Percentiles rank a stretch among this genome's conserved stretches.
These are phyloP conservation scores for Vitis hybrid DNA, from an alignment of 177 flowering plant species.

Conservation along the genomic window DNA sequence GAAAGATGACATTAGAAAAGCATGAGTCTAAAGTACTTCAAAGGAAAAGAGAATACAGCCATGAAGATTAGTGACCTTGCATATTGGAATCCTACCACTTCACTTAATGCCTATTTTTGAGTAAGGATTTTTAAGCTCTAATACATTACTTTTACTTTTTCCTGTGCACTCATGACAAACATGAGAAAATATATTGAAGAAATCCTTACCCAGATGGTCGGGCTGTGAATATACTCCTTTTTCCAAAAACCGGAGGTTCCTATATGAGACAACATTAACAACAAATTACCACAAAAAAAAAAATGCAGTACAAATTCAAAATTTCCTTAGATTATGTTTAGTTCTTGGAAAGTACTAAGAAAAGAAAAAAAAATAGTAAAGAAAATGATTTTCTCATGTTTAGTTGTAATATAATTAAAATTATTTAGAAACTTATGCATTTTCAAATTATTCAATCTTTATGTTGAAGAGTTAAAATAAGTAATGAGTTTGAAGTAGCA, in stretches of 20 bases:
- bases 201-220: slow-evolving; percentile 71
- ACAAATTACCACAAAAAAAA: neutral
- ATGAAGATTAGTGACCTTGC: neutral
- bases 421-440: no score
- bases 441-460: no score
- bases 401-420: no score
- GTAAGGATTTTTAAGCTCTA: neutral
- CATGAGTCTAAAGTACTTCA: neutral
- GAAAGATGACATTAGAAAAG: neutral
- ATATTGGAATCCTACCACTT: neutral
- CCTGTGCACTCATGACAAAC: neutral
- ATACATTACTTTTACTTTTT: neutral
- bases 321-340: neutral
- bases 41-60: neutral
- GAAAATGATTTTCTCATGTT: no score
- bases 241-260: slow-evolving; percentile 96
- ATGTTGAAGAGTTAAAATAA: no score
- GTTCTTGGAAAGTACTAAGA: no score
- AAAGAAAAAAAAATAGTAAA: no score
- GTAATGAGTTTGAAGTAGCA: no score
- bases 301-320: neutral
- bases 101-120: neutral
- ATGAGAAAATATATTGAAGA: neutral
- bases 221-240: slow-evolving; percentile 72
- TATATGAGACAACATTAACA: slow-evolving; percentile 27